A percentile compares a stretch with the other conserved stretches of the same genome.
phyloP scores from a whole-genome alignment of 2,329 filamentous ascomycete genomes.

The Aspergillus calidoustus region DNA sequence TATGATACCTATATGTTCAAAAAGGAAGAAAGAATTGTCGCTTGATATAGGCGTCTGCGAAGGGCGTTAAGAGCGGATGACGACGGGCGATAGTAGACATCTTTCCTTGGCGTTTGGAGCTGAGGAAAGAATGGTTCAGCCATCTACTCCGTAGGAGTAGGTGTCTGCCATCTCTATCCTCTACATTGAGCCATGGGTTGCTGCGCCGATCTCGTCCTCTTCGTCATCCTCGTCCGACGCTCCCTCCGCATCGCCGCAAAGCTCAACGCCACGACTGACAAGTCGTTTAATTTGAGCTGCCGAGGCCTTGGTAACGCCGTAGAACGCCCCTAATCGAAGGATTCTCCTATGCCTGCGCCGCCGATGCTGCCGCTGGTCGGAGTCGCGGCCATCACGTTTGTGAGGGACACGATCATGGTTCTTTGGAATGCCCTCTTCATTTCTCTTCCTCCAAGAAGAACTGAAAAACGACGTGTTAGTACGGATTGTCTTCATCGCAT shows the following conservation, averaged over 20 bases:
- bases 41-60: constrained; percentile 5
- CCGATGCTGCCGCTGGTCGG: constrained; percentile 38
- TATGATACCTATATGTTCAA: constrained; percentile 7
- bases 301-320: constrained; percentile 50
- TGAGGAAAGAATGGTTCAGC: constrained; percentile 4
- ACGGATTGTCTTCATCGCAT: background rate
- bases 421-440: constrained; percentile 66
- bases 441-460: constrained; percentile 94
- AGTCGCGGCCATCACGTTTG: constrained; percentile 42
- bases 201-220: constrained; percentile 45
- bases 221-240: constrained; percentile 60
- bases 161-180: background rate
- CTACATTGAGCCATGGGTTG: background rate
- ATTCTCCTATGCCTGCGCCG: constrained; percentile 37
- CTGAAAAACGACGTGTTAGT: constrained; percentile 46
- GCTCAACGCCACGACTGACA: constrained; percentile 33
- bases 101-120: background rate
- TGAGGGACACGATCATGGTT: constrained; percentile 45
- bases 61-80: constrained; percentile 15
- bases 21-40: background rate
- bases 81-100: constrained; percentile 20
- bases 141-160: background rate
- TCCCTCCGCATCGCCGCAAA: constrained; percentile 60
- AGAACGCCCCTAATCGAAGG: constrained; percentile 44
- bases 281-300: constrained; percentile 35